These are phyloP conservation scores for Sclerotinia borealis DNA, from an alignment of 2,329 filamentous ascomycete species.

Conservation along the genomic window DNA sequence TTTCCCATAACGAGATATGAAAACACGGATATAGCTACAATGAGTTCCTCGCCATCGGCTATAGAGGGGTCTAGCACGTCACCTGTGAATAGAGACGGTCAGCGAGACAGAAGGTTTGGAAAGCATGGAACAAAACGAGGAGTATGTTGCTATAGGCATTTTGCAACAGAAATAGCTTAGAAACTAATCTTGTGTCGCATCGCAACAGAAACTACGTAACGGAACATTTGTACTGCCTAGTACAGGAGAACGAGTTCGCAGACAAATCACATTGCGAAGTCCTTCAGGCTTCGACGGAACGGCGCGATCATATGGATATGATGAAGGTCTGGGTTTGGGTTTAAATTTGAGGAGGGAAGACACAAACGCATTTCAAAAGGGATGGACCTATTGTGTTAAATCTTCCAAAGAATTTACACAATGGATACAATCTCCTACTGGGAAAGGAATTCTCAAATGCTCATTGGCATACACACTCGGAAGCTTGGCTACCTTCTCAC, in stretches of 20 bases:
- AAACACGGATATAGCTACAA: neutral
- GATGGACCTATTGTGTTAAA: conserved; percentile 33
- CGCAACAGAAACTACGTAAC: conserved; percentile 63
- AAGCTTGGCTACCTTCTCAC: conserved; percentile 78
- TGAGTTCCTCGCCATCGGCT: conserved; percentile 9
- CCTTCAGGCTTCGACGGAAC: conserved; percentile 34
- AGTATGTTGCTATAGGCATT: conserved; percentile 16
- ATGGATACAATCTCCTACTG: conserved; percentile 66
- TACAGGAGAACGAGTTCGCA: conserved; percentile 78
- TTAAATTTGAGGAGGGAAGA: conserved; percentile 4
- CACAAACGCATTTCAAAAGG: conserved; percentile 31
- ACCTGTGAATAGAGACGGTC: conserved; percentile 1
- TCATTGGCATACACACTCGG: conserved; percentile 83
- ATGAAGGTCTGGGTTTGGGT: conserved; percentile 1
- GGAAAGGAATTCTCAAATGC: conserved; percentile 81
- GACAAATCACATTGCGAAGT: conserved; percentile 69
- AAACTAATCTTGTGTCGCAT: neutral
- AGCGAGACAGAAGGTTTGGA: conserved; percentile 8
- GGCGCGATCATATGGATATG: conserved; percentile 12
- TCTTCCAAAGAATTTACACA: conserved; percentile 39
- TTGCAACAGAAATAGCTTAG: conserved; percentile 23
- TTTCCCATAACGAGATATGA: conserved; percentile 2
- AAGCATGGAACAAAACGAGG: conserved; percentile 9
- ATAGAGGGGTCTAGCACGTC: neutral
- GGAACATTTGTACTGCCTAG: conserved; percentile 81